A percentile compares a stretch with the other conserved stretches of the same genome.
These are phyloP conservation scores for Skeletonema grethae DNA, from an alignment of 108 stramenopile genomes.

Conservation along the genomic window DNA sequence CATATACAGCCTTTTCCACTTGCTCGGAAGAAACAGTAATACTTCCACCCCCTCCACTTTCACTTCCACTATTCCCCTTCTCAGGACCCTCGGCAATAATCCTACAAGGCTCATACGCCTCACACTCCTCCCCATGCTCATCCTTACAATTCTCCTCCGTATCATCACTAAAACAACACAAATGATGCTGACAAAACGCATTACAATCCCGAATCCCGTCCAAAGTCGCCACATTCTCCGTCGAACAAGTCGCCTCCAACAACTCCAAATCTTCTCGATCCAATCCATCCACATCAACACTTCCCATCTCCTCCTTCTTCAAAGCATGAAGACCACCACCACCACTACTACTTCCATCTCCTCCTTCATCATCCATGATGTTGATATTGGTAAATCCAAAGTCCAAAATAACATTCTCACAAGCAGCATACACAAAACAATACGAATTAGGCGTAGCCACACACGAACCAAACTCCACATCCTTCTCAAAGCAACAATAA, in stretches of 20 bases:
- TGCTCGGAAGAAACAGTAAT: not conserved
- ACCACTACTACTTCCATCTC: too few species aligned
- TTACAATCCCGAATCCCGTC: slow-evolving; percentile 37
- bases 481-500: slow-evolving; percentile 41
- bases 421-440: slow-evolving; percentile 38
- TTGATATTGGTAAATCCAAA: slow-evolving; percentile 32
- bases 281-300: slow-evolving; percentile 2
- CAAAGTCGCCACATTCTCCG: slow-evolving; percentile 19
- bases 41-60: not conserved
- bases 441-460: slow-evolving; percentile 20
- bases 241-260: slow-evolving; percentile 15
- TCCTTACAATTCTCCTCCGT: slow-evolving; percentile 5
- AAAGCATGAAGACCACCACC: not conserved
- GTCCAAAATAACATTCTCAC: slow-evolving; percentile 29
- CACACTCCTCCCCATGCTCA: slow-evolving; percentile 17
- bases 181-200: slow-evolving; percentile 42
- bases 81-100: slow-evolving; percentile 20
- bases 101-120: slow-evolving; percentile 23
- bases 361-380: too few species aligned
- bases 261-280: slow-evolving; percentile 13
- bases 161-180: slow-evolving; percentile 33
- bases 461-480: slow-evolving; percentile 20
- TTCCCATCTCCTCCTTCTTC: not conserved
- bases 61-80: slow-evolving; percentile 5
- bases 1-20: not conserved